phyloP scores from a whole-genome alignment of 306 rosid species.

The Astragalus membranaceus region DNA sequence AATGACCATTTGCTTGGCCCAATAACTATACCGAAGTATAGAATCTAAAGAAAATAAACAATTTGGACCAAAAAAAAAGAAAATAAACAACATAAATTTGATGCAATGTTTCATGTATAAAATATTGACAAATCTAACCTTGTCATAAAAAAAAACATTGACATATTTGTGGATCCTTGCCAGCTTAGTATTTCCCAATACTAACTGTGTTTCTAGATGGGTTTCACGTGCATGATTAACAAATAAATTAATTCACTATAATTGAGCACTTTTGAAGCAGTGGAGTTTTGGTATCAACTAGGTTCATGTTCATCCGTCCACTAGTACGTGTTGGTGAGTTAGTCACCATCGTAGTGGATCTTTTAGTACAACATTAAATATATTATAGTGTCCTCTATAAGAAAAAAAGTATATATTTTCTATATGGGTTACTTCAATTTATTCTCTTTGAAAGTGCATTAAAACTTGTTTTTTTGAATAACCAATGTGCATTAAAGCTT shows the following conservation, averaged over 20 bases:
- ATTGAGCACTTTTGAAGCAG: conserved; percentile 17
- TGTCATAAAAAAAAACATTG: background rate
- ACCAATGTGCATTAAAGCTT: conserved; percentile 19
- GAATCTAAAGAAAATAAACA: too few relatives aligned
- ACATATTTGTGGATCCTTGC: conserved; percentile 15
- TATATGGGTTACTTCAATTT: conserved; percentile 14
- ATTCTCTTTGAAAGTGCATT: conserved; percentile 34
- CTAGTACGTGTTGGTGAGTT: conserved; percentile 33
- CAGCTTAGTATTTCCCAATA: conserved; percentile 23
- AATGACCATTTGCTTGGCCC: too few relatives aligned
- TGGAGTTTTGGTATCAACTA: conserved; percentile 5
- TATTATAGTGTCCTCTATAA: conserved; percentile 25
- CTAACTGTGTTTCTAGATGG: conserved; percentile 8
- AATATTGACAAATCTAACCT: background rate
- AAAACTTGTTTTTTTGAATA: background rate
- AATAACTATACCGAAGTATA: too few relatives aligned
- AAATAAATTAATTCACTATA: background rate
- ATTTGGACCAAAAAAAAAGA: too few relatives aligned
- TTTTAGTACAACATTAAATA: conserved; percentile 38
- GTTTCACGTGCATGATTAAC: conserved; percentile 25
- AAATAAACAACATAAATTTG: background rate
- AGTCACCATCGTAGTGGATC: conserved; percentile 58
- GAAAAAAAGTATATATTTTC: background rate
- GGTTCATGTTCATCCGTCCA: conserved; percentile 28
- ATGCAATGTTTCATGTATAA: background rate